Evolutionary conservation across 768 basidiomycete species (phyloP), one percentile per base, ranked within the genome.

Genomic region (Lyophyllum semitale): DNA sequence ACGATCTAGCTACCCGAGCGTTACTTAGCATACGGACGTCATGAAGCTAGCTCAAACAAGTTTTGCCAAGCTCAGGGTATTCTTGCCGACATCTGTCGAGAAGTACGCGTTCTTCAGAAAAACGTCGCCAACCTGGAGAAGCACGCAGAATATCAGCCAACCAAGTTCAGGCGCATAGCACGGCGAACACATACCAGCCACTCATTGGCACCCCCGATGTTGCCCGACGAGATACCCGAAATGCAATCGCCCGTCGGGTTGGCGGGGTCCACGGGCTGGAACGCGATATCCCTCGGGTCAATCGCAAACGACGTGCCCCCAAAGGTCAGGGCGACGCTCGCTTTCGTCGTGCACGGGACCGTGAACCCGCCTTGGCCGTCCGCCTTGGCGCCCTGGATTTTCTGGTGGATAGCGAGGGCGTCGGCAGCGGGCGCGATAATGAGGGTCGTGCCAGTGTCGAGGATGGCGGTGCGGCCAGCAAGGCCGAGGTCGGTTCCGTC

Each of bases 101-200:
- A 87, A 85, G 66, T 88, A 89, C 0, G 78, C 87, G 62, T 88
- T 91, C 80, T 90, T 90, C 64, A 89, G 72, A 76, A 89, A 90
- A 23, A 85, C 84, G 60, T 87, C 90, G 26, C 88, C 88, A 32
- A 87, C 74, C 71, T 73, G 17, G 13, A 13, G 42, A 57, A 20
- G 8, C 9, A 40, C 30, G 30, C 25, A 29, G 35, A 18, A 43
- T 29, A 20, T 32, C 30, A 46, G 30, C 30, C 51, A 29, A 33
- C 26, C 26, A 5, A 25, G 26, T 25, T n/a, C 15, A 12, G 2
- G 2, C 6, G 45, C 8, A 52, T 18, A 51, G 22, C 15, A 20
- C 2, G 23, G 22, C 46, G 41, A 8, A 29, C 26, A 64, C 73
- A 41, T 59, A 89, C 85, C 55, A 93, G 79, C 89, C 88, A 91